Percentiles rank a stretch among this genome's conserved stretches.
These are phyloP conservation scores for Aspergillus sp. DNA, from an alignment of 2,329 filamentous ascomycete genomes.

Conservation along the genomic window DNA sequence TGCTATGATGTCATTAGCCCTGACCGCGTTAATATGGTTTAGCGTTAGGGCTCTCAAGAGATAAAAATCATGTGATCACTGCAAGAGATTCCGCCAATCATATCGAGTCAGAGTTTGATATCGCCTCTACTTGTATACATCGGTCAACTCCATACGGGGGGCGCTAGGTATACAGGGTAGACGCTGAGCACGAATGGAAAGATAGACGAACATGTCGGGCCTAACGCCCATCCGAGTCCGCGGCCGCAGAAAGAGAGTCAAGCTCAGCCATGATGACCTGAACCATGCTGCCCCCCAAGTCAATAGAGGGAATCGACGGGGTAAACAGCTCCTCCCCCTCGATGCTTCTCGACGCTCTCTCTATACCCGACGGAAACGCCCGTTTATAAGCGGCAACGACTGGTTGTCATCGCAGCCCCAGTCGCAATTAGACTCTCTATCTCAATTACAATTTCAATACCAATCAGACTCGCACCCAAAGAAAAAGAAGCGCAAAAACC, in stretches of 20 bases:
- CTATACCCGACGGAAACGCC: too few relatives aligned
- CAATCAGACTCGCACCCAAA: background rate
- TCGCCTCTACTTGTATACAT: background rate
- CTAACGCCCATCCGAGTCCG: constrained; percentile 28
- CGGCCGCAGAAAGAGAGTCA: constrained; percentile 17
- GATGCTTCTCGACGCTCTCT: background rate
- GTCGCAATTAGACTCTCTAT: too few relatives aligned
- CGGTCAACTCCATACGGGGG: background rate
- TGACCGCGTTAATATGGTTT: background rate
- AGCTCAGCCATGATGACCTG: constrained; percentile 1
- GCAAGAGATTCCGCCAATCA: too few relatives aligned
- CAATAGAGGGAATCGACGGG: constrained; percentile 7
- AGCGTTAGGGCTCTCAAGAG: background rate
- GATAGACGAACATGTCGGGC: background rate
- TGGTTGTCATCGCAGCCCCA: too few relatives aligned
- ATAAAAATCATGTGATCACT: background rate
- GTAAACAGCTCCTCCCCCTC: constrained; percentile 6
- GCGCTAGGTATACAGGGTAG: background rate
- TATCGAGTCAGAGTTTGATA: too few relatives aligned
- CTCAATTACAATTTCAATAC: too few relatives aligned
- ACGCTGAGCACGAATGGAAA: background rate
- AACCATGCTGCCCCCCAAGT: background rate
- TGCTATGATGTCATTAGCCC: background rate
- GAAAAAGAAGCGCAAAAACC: constrained; percentile 5
- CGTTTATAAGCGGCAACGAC: too few relatives aligned